These are phyloP conservation scores for Sindora glabra DNA, from an alignment of 306 rosid genomes.

Conservation along the genomic window DNA sequence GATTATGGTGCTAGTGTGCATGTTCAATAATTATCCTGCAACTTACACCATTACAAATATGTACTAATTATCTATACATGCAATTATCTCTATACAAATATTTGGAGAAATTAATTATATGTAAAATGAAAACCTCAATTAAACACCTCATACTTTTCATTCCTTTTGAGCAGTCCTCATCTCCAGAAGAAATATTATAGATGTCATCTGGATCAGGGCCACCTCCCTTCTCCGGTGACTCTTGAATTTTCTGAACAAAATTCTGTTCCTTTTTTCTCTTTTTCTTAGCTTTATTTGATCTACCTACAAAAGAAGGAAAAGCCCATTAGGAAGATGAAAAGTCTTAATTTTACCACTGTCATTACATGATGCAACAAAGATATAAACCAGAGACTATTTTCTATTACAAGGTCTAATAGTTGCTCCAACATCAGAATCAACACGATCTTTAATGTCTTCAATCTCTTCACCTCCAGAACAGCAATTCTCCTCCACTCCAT, in stretches of 20 bases:
- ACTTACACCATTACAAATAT: not conserved
- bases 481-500: not conserved
- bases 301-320: constrained; percentile 30
- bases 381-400: not conserved
- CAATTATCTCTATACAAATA: not conserved
- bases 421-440: constrained; percentile 11
- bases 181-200: constrained; percentile 30
- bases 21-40: not conserved
- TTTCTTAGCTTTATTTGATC: constrained; percentile 43
- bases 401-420: constrained; percentile 9
- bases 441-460: not conserved
- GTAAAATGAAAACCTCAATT: not conserved
- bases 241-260: constrained; percentile 17
- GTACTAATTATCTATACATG: not conserved
- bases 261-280: constrained; percentile 23
- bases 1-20: not conserved
- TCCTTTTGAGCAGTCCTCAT: constrained; percentile 46
- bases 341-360: not conserved
- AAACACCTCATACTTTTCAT: constrained; percentile 35
- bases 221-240: constrained; percentile 17
- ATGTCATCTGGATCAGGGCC: constrained; percentile 20
- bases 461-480: constrained; percentile 3
- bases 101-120: not conserved
- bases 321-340: not conserved
- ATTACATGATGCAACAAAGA: not conserved